Conservation (phyloP, 306 rosid species). For the Sechiopsis laciniata region DNA sequence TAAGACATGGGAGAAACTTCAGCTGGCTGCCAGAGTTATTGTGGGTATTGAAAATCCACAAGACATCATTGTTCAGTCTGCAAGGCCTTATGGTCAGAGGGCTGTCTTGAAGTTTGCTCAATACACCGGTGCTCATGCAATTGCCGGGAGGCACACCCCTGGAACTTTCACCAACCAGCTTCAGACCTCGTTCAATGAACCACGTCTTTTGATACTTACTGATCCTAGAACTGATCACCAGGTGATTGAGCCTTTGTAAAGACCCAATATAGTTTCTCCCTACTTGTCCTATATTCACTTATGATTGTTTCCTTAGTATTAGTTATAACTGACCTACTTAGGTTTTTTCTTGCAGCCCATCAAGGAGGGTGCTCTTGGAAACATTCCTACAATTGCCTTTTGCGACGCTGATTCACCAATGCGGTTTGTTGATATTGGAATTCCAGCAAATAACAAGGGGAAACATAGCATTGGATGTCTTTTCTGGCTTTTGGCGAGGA, state of each 20-base stretch:
- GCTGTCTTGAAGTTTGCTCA: slow-evolving; percentile 87
- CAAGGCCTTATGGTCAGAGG: slow-evolving; percentile 88
- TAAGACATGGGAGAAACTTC: slow-evolving; percentile 86
- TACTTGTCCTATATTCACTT: background rate
- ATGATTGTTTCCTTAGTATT: background rate
- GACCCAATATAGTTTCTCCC: background rate
- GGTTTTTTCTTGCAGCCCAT: slow-evolving; percentile 53
- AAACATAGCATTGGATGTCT: slow-evolving; percentile 92
- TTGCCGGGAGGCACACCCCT: slow-evolving; percentile 92
- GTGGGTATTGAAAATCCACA: slow-evolving; percentile 80
- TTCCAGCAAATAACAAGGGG: slow-evolving; percentile 94
- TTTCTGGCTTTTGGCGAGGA: slow-evolving; percentile 74
- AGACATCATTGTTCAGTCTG: slow-evolving; percentile 85
- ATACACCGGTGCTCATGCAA: slow-evolving; percentile 79
- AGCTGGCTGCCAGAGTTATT: slow-evolving; percentile 75
- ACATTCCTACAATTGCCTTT: slow-evolving; percentile 84
- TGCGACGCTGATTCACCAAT: slow-evolving; percentile 90
- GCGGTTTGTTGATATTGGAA: slow-evolving; percentile 82
- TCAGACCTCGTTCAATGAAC: slow-evolving; percentile 78
- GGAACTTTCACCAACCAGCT: slow-evolving; percentile 86
- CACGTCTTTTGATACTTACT: slow-evolving; percentile 80
- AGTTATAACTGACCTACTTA: background rate
- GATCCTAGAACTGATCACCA: slow-evolving; percentile 94
- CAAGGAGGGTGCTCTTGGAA: slow-evolving; percentile 86
- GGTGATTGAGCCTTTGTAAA: slow-evolving; percentile 32